These are phyloP conservation scores for Pseudogymnoascus pannorum DNA, from an alignment of 2,329 filamentous ascomycete species.

Conservation along the genomic window DNA sequence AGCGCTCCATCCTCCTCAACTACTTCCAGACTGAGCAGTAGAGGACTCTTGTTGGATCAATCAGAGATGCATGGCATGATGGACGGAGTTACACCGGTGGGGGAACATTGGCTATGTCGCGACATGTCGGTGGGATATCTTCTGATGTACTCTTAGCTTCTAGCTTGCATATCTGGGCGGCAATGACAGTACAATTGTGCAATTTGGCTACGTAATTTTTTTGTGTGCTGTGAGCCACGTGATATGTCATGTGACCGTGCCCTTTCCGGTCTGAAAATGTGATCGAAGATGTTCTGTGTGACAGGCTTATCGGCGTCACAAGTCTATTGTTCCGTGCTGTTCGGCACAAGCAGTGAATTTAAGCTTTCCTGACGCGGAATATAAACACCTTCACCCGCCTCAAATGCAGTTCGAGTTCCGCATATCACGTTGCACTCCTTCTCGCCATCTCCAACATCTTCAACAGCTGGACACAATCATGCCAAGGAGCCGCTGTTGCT, in stretches of 20 bases:
- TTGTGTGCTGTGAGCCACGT: constrained; percentile 1
- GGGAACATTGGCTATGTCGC: constrained; percentile 23
- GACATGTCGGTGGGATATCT: constrained; percentile 22
- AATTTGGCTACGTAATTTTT: neutral
- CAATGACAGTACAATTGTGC: constrained; percentile 1
- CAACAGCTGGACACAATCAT: neutral
- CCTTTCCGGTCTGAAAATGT: neutral
- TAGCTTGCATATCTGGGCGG: neutral
- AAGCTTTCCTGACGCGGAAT: neutral
- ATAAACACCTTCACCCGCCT: neutral
- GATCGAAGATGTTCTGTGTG: neutral
- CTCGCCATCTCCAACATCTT: neutral
- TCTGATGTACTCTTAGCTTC: constrained; percentile 25
- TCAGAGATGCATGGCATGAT: constrained; percentile 17
- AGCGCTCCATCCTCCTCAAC: constrained; percentile 98
- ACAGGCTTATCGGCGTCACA: neutral
- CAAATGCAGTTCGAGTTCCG: neutral
- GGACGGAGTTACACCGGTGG: constrained; percentile 23
- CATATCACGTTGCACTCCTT: neutral
- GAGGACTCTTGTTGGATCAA: constrained; percentile 22
- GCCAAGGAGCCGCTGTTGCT: neutral
- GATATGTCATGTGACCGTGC: neutral
- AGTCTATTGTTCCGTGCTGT: neutral
- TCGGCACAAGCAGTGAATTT: neutral
- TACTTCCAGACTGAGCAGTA: constrained; percentile 96